A percentile compares a stretch with the other conserved stretches of the same genome.
Conservation (phyloP, 192 early-diverging fungal genomes). For the Entomortierella lignicola region DNA sequence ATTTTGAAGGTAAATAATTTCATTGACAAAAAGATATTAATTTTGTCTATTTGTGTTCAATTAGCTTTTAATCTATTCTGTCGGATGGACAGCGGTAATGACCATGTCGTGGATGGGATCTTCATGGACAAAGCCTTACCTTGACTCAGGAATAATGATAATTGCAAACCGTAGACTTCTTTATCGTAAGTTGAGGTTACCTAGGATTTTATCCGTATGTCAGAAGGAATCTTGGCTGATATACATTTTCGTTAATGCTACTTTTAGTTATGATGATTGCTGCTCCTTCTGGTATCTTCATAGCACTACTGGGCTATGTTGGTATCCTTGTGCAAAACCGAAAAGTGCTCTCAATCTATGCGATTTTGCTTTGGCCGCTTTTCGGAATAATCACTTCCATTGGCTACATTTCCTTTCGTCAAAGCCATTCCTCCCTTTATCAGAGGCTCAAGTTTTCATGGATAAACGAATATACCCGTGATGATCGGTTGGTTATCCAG, state of each 20-base stretch:
- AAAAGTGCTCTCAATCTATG: slow-evolving; percentile 54
- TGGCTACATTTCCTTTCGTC: slow-evolving; percentile 58
- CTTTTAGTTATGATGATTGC: slow-evolving; percentile 45
- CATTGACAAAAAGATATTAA: slow-evolving; percentile 6
- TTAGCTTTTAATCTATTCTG: slow-evolving; percentile 51
- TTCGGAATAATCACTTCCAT: slow-evolving; percentile 61
- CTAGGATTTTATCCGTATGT: background rate
- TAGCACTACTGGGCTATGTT: slow-evolving; percentile 55
- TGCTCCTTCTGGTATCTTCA: slow-evolving; percentile 47
- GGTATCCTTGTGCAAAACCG: slow-evolving; percentile 64
- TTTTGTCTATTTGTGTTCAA: background rate
- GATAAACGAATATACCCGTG: slow-evolving; percentile 43
- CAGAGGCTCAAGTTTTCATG: slow-evolving; percentile 46
- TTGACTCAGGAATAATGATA: slow-evolving; percentile 50
- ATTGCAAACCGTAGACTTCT: slow-evolving; percentile 23
- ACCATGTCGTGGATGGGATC: slow-evolving; percentile 40
- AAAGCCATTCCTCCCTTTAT: slow-evolving; percentile 20
- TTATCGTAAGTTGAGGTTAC: slow-evolving; percentile 14
- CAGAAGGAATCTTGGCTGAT: background rate
- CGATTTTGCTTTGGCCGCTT: slow-evolving; percentile 59
- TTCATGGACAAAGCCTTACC: slow-evolving; percentile 24
- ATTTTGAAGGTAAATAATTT: background rate
- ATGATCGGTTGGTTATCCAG: slow-evolving; percentile 47
- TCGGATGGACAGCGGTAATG: slow-evolving; percentile 39
- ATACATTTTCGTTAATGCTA: background rate